Conservation (phyloP, 495 filamentous ascomycete genomes). For the Lasiosphaeria hispida region DNA sequence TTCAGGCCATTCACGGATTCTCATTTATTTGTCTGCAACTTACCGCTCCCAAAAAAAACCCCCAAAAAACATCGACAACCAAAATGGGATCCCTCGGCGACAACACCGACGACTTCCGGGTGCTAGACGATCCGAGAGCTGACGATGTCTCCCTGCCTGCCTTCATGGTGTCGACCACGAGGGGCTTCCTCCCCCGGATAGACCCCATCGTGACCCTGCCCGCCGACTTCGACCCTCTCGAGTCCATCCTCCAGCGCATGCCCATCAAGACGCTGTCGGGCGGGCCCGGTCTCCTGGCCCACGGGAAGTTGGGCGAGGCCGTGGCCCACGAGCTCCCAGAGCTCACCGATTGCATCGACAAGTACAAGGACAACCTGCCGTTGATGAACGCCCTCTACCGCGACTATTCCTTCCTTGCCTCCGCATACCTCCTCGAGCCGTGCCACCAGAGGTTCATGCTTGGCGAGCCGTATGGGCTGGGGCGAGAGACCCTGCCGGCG, state of each 20-base stretch:
- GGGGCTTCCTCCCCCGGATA: conserved; percentile 73
- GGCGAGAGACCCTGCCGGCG: conserved; percentile 64
- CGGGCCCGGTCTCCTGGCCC: conserved; percentile 72
- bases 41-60: neutral
- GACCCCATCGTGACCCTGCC: conserved; percentile 63
- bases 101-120: conserved; percentile 32
- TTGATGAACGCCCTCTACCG: conserved; percentile 80
- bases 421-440: conserved; percentile 89
- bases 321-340: conserved; percentile 68
- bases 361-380: conserved; percentile 65
- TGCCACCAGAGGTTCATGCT: conserved; percentile 72
- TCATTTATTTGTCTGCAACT: neutral
- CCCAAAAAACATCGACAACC: conserved; percentile 14
- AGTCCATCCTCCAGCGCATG: conserved; percentile 68
- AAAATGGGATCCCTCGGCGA: conserved; percentile 37
- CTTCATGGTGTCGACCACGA: conserved; percentile 83
- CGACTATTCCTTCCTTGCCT: conserved; percentile 87
- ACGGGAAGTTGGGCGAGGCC: conserved; percentile 64
- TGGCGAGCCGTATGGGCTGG: conserved; percentile 72
- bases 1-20: neutral
- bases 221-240: conserved; percentile 63
- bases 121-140: conserved; percentile 40
- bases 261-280: conserved; percentile 69
- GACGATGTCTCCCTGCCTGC: conserved; percentile 58
- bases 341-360: conserved; percentile 66